Evolutionary conservation across 345 rosid genomes (phyloP), one percentile per base, ranked within the genome.

Genomic region (Boechera retrofracta): DNA sequence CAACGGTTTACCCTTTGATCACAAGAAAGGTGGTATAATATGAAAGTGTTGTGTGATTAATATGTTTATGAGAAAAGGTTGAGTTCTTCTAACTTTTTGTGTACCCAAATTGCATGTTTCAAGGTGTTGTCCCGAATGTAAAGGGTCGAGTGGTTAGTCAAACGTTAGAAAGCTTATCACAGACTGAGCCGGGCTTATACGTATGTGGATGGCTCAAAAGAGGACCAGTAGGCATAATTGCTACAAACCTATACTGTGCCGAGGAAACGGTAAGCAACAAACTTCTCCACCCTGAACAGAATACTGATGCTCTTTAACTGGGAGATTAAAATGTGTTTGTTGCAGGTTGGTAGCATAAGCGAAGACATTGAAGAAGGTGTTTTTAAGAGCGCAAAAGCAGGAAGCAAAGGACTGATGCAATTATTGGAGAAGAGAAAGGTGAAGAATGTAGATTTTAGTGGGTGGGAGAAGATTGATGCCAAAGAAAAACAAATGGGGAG

Each of bases 141-240:
- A 52, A 69, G 36, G 94, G 98, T 51, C 91, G 96, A 77, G 97
- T 95, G 77, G 71, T 92, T 51, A 56, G 78, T 66, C 76, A 82
- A 44, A 62, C 71, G 26, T 83, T 84, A 5, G 87, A 82, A 72
- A 86, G 80, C 73, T 49, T 81, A 31, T 60, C 83, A 38, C 48
- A 26, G 77, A 63, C 76, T 9, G 96, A 88, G 77, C 80, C 67
- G 2, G 97, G 99, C n/a, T 80, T 91, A 79, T 92, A 95, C 32
- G 99, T 89, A 16, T 89, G 97, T 65, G 99, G 96, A 53, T 95
- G 99, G 98, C 85, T 95, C 64, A 95, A 91, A 85, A 86, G 98
- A 82, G 98, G 97, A 77, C 96, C 98, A 53, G 89, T 89, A 1
- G 97, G 98, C 73, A 92, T 95, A 59, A 86, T 92, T 54, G 97